phyloP scores from a whole-genome alignment of 768 basidiomycete genomes.

The Lentinula aciculospora region DNA sequence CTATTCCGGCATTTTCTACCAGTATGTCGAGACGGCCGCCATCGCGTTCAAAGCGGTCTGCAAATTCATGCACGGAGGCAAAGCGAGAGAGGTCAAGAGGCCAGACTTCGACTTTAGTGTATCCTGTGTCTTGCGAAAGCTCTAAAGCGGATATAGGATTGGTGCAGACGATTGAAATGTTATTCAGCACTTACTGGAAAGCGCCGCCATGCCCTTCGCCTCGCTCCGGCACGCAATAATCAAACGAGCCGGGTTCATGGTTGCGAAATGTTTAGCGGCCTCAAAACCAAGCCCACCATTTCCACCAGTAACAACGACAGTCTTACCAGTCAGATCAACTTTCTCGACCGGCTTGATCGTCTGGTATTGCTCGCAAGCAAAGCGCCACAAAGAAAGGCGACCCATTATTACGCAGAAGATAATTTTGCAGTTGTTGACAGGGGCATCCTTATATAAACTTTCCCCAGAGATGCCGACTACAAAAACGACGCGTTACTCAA shows the following conservation, averaged over 20 bases:
- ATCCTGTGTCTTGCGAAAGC: constrained; percentile 17
- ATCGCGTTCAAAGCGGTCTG: constrained; percentile 14
- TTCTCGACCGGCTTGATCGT: constrained; percentile 11
- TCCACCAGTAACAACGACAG: constrained; percentile 24
- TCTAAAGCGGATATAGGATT: constrained; percentile 11
- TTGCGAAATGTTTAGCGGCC: constrained; percentile 22
- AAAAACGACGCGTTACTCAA: too few species aligned
- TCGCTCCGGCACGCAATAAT: constrained; percentile 21
- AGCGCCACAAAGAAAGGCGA: background rate
- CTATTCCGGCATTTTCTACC: constrained; percentile 25
- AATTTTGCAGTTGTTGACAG: background rate
- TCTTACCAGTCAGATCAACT: constrained; percentile 21
- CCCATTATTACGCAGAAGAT: background rate
- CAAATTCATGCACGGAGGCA: constrained; percentile 21
- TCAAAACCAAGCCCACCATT: constrained; percentile 28
- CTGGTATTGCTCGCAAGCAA: constrained; percentile 3
- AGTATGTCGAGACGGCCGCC: constrained; percentile 18
- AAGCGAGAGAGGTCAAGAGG: constrained; percentile 23
- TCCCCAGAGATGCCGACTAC: too few species aligned
- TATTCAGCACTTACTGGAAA: constrained; percentile 13
- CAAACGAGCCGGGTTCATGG: constrained; percentile 22
- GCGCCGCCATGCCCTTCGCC: constrained; percentile 16
- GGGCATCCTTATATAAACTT: too few species aligned
- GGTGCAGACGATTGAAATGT: background rate
- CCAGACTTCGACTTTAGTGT: constrained; percentile 21